Conservation (phyloP, 2,329 filamentous ascomycete species). For the Arthrobotrys pseudoclavata region DNA sequence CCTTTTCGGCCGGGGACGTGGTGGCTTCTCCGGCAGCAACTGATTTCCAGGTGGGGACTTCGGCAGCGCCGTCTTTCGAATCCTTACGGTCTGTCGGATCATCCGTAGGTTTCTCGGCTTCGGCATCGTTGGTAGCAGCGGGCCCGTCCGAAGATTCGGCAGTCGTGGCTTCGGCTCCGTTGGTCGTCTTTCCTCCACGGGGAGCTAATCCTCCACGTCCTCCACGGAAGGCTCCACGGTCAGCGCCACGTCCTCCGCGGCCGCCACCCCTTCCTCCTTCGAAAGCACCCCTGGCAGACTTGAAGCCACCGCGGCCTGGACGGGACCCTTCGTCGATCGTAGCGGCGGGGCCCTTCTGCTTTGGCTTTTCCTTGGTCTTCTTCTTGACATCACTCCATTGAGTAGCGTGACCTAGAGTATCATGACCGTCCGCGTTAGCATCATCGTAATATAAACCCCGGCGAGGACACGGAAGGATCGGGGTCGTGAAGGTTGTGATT, state of each 20-base stretch:
- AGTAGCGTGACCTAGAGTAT: conserved; percentile 77
- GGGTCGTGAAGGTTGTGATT: neutral
- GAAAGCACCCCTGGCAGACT: conserved; percentile 66
- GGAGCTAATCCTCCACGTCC: conserved; percentile 76
- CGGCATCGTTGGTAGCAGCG: conserved; percentile 33
- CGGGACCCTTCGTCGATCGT: conserved; percentile 70
- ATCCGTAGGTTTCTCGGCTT: conserved; percentile 37
- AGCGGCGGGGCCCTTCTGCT: conserved; percentile 75
- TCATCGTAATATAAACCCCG: conserved; percentile 1
- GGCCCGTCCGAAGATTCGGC: conserved; percentile 50
- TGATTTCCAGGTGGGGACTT: conserved; percentile 43
- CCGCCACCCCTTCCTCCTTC: conserved; percentile 73
- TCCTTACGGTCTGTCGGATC: conserved; percentile 33
- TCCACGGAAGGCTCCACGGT: conserved; percentile 75
- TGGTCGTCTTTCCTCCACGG: conserved; percentile 75
- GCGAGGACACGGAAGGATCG: conserved; percentile 59
- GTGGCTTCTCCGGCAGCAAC: conserved; percentile 40
- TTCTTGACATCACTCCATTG: conserved; percentile 89
- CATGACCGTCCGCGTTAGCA: conserved; percentile 45
- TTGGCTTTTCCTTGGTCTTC: conserved; percentile 79
- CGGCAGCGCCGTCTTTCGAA: conserved; percentile 6
- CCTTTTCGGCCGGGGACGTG: conserved; percentile 45
- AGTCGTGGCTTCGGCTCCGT: conserved; percentile 71
- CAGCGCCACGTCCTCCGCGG: conserved; percentile 69
- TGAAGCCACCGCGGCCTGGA: conserved; percentile 66